Percentiles rank a stretch among this genome's conserved stretches.
Conservation (phyloP, 2,329 filamentous ascomycete species). For the Scedosporium boydii region DNA sequence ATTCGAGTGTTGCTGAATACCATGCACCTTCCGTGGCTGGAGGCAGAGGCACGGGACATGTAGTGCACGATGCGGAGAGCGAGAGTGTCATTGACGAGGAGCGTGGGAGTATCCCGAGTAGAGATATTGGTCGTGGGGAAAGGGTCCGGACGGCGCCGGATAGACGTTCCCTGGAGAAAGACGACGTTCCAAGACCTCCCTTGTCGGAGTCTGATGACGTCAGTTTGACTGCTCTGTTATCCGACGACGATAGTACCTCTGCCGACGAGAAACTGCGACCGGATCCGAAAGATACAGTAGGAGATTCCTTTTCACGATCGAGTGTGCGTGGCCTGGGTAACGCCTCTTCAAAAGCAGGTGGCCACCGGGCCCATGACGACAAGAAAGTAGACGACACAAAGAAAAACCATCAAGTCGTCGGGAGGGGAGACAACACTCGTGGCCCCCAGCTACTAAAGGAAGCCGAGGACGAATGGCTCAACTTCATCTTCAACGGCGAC, state of each 20-base stretch:
- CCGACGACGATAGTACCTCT: not conserved
- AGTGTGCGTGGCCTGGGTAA: no score
- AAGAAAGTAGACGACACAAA: no score
- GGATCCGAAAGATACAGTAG: not conserved
- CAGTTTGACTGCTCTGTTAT: constrained; percentile 3
- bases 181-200: not conserved
- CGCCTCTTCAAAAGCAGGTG: no score
- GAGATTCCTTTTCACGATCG: not conserved
- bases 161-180: not conserved
- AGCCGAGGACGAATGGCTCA: not conserved
- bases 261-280: not conserved
- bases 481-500: constrained; percentile 1
- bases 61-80: not conserved
- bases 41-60: not conserved
- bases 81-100: no score
- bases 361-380: no score
- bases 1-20: not conserved
- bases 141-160: not conserved
- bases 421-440: no score
- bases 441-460: not conserved
- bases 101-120: not conserved
- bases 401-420: no score
- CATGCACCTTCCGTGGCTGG: not conserved
- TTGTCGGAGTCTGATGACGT: not conserved
- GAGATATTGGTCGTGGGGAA: not conserved